Conservation (phyloP, 2,329 filamentous ascomycete genomes). For the Trichoderma sp. region DNA sequence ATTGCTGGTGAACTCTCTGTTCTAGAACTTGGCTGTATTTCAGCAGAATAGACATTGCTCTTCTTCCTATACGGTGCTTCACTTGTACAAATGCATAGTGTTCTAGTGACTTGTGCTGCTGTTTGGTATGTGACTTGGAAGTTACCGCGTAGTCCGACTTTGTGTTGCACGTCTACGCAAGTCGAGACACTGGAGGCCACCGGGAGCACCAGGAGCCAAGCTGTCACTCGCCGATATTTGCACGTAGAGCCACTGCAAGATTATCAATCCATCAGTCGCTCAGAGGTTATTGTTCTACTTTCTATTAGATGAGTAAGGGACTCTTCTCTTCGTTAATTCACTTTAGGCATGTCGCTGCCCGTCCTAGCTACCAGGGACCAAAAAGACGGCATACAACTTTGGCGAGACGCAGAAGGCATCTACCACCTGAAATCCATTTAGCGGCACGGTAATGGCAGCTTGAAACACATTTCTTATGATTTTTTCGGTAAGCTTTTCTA, state of each 20-base stretch:
- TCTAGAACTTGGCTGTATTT: not conserved
- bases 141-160: not conserved
- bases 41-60: not conserved
- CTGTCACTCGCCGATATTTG: not conserved
- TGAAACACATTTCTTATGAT: not conserved
- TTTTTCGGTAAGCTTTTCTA: not conserved
- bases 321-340: not conserved
- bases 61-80: not conserved
- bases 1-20: not conserved
- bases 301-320: not conserved
- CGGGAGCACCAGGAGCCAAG: not conserved
- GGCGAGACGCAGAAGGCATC: not conserved
- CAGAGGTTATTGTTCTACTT: not conserved
- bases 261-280: not conserved
- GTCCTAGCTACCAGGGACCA: not conserved
- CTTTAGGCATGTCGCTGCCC: not conserved
- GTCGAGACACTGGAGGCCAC: not conserved
- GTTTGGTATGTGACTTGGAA: not conserved
- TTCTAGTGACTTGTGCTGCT: not conserved
- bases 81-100: not conserved
- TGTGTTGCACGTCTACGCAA: not conserved
- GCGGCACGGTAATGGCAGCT: not conserved
- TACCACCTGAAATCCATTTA: not conserved
- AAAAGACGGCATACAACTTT: not conserved
- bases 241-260: not conserved